Percentiles rank a stretch among this genome's conserved stretches.
phyloP scores from a whole-genome alignment of 2,329 filamentous ascomycete species.

The Penicillium polonicum region DNA sequence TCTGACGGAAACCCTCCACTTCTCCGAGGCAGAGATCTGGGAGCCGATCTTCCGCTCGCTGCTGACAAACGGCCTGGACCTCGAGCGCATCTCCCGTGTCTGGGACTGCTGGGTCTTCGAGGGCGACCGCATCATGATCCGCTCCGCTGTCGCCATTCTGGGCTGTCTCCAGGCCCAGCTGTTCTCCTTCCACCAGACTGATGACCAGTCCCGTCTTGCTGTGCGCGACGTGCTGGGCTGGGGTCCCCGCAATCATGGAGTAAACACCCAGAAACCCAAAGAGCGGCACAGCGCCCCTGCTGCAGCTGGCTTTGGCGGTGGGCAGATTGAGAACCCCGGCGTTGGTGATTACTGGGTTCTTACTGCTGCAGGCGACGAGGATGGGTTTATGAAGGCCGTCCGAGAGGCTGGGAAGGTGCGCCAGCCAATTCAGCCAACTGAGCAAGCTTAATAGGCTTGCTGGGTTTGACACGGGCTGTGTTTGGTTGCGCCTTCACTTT shows the following conservation, averaged over 20 bases:
- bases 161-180: conserved; percentile 46
- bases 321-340: conserved; percentile 36
- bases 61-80: conserved; percentile 52
- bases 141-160: conserved; percentile 45
- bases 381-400: conserved; percentile 45
- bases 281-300: conserved; percentile 40
- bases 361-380: conserved; percentile 39
- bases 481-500: neutral
- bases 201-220: conserved; percentile 38
- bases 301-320: conserved; percentile 37
- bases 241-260: conserved; percentile 37
- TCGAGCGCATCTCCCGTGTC: conserved; percentile 55
- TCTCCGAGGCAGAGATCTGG: conserved; percentile 48
- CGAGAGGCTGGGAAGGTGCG: conserved; percentile 45
- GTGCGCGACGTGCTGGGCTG: conserved; percentile 38
- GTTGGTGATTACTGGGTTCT: conserved; percentile 46
- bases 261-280: conserved; percentile 28
- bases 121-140: conserved; percentile 53
- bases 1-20: conserved; percentile 43
- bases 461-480: neutral
- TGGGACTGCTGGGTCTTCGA: conserved; percentile 65
- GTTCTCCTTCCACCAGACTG: conserved; percentile 38
- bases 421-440: conserved; percentile 19
- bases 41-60: conserved; percentile 56
- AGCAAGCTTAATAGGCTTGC: conserved; percentile 7